These are phyloP conservation scores for Curvularia eragrostidis DNA, from an alignment of 2,329 filamentous ascomycete genomes.

Conservation along the genomic window DNA sequence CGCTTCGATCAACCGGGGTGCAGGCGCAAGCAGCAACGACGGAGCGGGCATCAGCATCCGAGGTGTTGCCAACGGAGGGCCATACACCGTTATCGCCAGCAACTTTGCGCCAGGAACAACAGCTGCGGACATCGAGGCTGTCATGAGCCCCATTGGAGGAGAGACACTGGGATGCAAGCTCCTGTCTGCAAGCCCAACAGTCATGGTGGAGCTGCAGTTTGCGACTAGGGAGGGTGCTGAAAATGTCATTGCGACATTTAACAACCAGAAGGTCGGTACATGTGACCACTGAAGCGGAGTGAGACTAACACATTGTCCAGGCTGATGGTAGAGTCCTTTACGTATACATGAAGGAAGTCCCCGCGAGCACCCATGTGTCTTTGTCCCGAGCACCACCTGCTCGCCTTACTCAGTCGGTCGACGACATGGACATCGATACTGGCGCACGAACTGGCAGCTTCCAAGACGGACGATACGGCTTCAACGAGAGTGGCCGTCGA, in stretches of 20 bases:
- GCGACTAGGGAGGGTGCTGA: slow-evolving; percentile 75
- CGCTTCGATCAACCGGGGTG: slow-evolving; percentile 40
- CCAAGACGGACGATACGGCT: slow-evolving; percentile 55
- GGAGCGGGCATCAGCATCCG: slow-evolving; percentile 68
- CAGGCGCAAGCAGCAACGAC: slow-evolving; percentile 39
- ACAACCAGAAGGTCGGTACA: slow-evolving; percentile 73
- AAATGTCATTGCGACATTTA: slow-evolving; percentile 75
- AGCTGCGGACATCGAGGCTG: slow-evolving; percentile 81
- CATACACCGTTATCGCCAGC: slow-evolving; percentile 75
- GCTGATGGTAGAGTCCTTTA: slow-evolving; percentile 77
- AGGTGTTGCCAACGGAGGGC: slow-evolving; percentile 70
- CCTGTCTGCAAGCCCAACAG: slow-evolving; percentile 70
- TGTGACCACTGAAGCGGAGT: neutral
- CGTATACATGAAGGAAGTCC: slow-evolving; percentile 70
- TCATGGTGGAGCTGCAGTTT: slow-evolving; percentile 81
- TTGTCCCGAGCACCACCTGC: slow-evolving; percentile 37
- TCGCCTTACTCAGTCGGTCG: slow-evolving; percentile 34
- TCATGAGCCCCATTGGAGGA: slow-evolving; percentile 75
- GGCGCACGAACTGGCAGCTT: slow-evolving; percentile 45
- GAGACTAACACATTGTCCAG: slow-evolving; percentile 54
- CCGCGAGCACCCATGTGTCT: slow-evolving; percentile 35
- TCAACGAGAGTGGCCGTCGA: slow-evolving; percentile 38
- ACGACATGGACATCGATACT: slow-evolving; percentile 54
- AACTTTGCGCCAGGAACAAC: slow-evolving; percentile 86
- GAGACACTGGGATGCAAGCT: slow-evolving; percentile 71